Evolutionary conservation across 2,329 filamentous ascomycete genomes (phyloP).

Genomic region (Coccinonectria pachysandricola): DNA sequence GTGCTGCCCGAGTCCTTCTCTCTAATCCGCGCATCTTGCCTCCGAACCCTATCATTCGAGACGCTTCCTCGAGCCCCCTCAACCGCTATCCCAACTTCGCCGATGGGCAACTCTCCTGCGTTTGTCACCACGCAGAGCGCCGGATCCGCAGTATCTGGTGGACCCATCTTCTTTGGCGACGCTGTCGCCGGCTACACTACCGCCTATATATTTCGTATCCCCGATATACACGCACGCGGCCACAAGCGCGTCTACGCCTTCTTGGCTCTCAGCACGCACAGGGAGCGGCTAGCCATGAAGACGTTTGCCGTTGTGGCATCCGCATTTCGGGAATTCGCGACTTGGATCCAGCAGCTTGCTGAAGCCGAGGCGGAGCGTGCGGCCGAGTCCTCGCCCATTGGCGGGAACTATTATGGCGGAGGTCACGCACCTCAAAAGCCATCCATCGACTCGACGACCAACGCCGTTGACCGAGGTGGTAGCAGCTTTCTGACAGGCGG

Average conservation of each 20-base stretch:
- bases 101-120: constrained; percentile 30
- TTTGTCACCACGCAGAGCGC: constrained; percentile 46
- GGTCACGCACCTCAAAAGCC: constrained; percentile 18
- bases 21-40: constrained; percentile 55
- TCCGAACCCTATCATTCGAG: constrained; percentile 57
- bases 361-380: constrained; percentile 51
- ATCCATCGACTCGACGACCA: constrained; percentile 20
- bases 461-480: constrained; percentile 28
- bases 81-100: constrained; percentile 29
- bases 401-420: constrained; percentile 30
- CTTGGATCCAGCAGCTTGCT: constrained; percentile 55
- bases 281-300: constrained; percentile 55
- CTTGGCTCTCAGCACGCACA: constrained; percentile 54
- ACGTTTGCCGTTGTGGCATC: constrained; percentile 51
- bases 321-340: constrained; percentile 53
- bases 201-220: constrained; percentile 60
- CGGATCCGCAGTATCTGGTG: constrained; percentile 47
- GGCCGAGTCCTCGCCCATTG: constrained; percentile 32
- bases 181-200: constrained; percentile 56
- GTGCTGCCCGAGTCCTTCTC: constrained; percentile 52
- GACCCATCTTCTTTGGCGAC: constrained; percentile 60
- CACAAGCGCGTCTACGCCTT: constrained; percentile 62
- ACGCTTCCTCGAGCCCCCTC: constrained; percentile 48
- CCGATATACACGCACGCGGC: constrained; percentile 56
- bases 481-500: constrained; percentile 49